A percentile compares a stretch with the other conserved stretches of the same genome.
Evolutionary conservation across 768 basidiomycete genomes (phyloP).

Genomic region (Suillus plorans): DNA sequence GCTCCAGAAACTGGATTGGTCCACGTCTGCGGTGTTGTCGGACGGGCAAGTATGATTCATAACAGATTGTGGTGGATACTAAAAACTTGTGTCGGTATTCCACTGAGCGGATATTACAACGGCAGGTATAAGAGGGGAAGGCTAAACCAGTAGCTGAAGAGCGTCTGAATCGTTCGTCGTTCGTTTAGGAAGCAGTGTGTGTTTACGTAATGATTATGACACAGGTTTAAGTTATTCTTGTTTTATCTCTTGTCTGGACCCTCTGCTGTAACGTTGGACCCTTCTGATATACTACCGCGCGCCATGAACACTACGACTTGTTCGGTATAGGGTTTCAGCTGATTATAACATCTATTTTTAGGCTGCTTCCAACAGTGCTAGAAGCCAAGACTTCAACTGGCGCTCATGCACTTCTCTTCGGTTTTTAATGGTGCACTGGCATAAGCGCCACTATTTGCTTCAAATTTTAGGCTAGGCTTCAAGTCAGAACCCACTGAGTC

Average conservation of each 20-base stretch:
- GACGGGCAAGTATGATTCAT: conserved; percentile 45
- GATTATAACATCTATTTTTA: not conserved
- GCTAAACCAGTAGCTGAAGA: not conserved
- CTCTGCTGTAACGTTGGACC: too few species aligned
- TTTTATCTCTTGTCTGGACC: not conserved
- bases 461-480: not conserved
- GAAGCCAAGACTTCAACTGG: not conserved
- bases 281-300: not conserved
- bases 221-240: not conserved
- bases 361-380: not conserved
- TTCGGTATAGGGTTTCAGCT: not conserved
- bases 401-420: not conserved
- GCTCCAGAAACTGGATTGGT: conserved; percentile 67
- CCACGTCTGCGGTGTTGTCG: conserved; percentile 46
- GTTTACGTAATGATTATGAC: not conserved
- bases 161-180: not conserved
- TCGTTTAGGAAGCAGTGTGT: not conserved
- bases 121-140: not conserved
- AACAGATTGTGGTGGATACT: not conserved
- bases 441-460: not conserved
- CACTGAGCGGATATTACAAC: not conserved
- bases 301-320: not conserved
- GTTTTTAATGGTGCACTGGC: not conserved
- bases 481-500: not conserved
- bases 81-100: not conserved